Evolutionary conservation across 768 basidiomycete genomes (phyloP).

Genomic region (Daedaleopsis nitida): DNA sequence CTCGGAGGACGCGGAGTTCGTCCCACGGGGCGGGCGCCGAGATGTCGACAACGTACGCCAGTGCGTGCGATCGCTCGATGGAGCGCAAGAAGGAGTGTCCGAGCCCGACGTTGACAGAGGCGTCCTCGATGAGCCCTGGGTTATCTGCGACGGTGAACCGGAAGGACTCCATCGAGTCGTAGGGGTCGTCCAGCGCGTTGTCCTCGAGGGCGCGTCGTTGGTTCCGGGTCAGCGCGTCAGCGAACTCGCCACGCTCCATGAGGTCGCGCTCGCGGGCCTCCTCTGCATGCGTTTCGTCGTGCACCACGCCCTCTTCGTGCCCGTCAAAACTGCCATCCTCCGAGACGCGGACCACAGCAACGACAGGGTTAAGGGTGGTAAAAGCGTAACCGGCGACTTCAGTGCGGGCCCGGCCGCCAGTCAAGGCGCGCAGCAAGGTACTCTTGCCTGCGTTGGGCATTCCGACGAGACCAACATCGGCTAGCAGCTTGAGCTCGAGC

Average conservation of each 20-base stretch:
- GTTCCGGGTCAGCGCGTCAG: slow-evolving; percentile 53
- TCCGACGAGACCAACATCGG: slow-evolving; percentile 95
- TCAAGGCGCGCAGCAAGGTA: slow-evolving; percentile 87
- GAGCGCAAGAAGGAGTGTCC: slow-evolving; percentile 93
- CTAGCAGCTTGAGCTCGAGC: slow-evolving; percentile 90
- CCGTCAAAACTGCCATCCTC: slow-evolving; percentile 80
- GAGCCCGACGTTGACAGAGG: slow-evolving; percentile 88
- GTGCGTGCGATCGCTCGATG: slow-evolving; percentile 87
- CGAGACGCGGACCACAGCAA: slow-evolving; percentile 85
- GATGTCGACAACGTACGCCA: slow-evolving; percentile 93
- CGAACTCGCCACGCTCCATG: slow-evolving; percentile 54
- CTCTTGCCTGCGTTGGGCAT: slow-evolving; percentile 96
- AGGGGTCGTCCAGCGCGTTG: slow-evolving; percentile 10
- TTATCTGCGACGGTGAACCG: slow-evolving; percentile 98
- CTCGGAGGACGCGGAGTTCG: slow-evolving; percentile 68
- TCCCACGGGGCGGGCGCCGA: slow-evolving; percentile 73
- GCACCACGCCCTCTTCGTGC: slow-evolving; percentile 46
- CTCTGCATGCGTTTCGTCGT: slow-evolving; percentile 71
- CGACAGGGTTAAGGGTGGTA: slow-evolving; percentile 92
- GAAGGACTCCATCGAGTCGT: slow-evolving; percentile 57
- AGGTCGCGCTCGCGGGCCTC: slow-evolving; percentile 44
- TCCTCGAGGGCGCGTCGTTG: slow-evolving; percentile 29
- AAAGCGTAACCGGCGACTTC: slow-evolving; percentile 92
- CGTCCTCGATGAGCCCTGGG: slow-evolving; percentile 84
- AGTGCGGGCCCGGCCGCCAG: slow-evolving; percentile 79